phyloP scores from a whole-genome alignment of 768 basidiomycete species.

The Macrolepiota dolichaula region DNA sequence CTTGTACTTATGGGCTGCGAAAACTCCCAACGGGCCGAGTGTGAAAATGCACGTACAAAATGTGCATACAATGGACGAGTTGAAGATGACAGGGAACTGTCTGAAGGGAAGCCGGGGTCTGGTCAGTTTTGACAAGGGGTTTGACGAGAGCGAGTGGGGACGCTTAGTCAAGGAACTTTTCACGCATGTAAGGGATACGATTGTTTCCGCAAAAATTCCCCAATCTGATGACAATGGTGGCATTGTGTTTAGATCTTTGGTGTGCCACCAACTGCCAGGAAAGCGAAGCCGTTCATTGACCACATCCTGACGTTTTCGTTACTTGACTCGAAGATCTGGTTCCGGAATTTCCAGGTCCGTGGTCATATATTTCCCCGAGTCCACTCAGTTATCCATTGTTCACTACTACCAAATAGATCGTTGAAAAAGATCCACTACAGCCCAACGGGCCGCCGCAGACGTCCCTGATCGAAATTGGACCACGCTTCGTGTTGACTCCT shows the following conservation, averaged over 20 bases:
- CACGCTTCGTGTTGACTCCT: constrained; percentile 94
- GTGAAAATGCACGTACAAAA: constrained; percentile 98
- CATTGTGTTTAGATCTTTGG: constrained; percentile 74
- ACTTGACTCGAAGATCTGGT: constrained; percentile 97
- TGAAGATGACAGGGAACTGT: constrained; percentile 99
- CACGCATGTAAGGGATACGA: constrained; percentile 65
- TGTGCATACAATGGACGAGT: constrained; percentile 98
- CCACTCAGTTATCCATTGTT: not conserved
- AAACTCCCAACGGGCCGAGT: constrained; percentile 96
- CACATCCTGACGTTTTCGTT: constrained; percentile 96
- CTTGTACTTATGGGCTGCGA: constrained; percentile 93
- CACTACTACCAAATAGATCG: constrained; percentile 50
- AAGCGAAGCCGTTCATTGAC: constrained; percentile 96
- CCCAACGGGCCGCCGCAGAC: constrained; percentile 83
- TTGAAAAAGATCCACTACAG: constrained; percentile 91
- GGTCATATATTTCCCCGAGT: not conserved
- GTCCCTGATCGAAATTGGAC: constrained; percentile 94
- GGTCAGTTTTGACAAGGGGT: constrained; percentile 87
- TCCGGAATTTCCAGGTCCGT: constrained; percentile 94
- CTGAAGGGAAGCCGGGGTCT: constrained; percentile 92
- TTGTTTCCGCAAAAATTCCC: not conserved
- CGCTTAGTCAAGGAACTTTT: constrained; percentile 89
- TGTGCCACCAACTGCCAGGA: constrained; percentile 86
- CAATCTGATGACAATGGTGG: constrained; percentile 4
- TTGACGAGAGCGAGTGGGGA: constrained; percentile 87